Conservation (phyloP, 495 filamentous ascomycete genomes). For the Talaromyces stipitatus region DNA sequence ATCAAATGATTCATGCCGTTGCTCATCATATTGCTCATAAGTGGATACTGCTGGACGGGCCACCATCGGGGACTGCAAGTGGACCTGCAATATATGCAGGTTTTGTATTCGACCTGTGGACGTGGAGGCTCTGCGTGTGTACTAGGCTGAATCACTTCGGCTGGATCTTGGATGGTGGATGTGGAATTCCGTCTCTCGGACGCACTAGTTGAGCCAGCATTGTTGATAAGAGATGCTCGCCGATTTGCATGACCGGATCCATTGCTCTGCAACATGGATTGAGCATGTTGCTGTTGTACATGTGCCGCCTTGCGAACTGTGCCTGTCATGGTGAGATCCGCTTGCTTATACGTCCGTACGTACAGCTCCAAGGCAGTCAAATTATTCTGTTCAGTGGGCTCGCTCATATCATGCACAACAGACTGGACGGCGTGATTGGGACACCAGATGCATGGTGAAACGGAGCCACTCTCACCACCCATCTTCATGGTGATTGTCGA, state of each 20-base stretch:
- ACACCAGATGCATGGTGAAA: constrained; percentile 80
- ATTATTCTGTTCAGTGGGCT: constrained; percentile 50
- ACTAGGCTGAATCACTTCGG: constrained; percentile 30
- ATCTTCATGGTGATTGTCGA: constrained; percentile 65
- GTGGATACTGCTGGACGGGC: constrained; percentile 20
- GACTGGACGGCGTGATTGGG: constrained; percentile 71
- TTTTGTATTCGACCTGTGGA: constrained; percentile 14
- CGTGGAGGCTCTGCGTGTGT: constrained; percentile 19
- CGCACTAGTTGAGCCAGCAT: constrained; percentile 14
- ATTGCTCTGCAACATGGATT: constrained; percentile 25
- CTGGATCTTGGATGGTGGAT: constrained; percentile 21
- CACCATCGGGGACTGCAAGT: constrained; percentile 38
- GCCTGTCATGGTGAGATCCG: constrained; percentile 80
- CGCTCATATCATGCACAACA: constrained; percentile 67
- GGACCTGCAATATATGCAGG: constrained; percentile 32
- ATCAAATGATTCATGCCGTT: constrained; percentile 20
- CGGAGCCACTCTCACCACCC: constrained; percentile 65
- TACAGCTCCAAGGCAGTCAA: constrained; percentile 79
- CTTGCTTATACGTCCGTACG: constrained; percentile 85
- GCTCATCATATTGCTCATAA: constrained; percentile 8
- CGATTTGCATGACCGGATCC: constrained; percentile 22
- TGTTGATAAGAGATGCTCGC: constrained; percentile 32
- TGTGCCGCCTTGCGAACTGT: constrained; percentile 82
- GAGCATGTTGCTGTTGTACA: constrained; percentile 31
- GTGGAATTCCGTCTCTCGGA: constrained; percentile 23